Evolutionary conservation across 176 grass and related monocot genomes (phyloP), one percentile per base, ranked within the genome.

Genomic region (Leersia perrieri): DNA sequence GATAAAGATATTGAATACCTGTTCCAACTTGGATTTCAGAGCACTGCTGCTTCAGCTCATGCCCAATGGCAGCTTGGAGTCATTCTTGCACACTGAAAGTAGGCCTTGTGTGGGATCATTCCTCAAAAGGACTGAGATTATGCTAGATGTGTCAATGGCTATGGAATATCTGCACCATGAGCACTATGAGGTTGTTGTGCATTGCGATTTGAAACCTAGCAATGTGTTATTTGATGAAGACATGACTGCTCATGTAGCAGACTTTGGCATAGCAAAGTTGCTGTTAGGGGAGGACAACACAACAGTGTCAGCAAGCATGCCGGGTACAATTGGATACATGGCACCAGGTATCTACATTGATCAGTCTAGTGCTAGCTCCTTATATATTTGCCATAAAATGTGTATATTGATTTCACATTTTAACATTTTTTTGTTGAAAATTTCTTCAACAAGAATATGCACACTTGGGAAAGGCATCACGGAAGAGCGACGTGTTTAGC

Each of bases 241-340:
- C 10, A 87, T 87, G 85, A 63, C 85, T 9, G 72, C 78, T 42
- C 47, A 69, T 41, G 78, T 87, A 28, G 74, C 85, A 9, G 85
- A 87, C 55, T 87, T 87, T 60, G 85, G 85, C 5, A 81, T 87
- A 30, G 22, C 85, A 3, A 87, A 58, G 11, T 34, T 87, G 39
- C n/a, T 78, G 3, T 20, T 63, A 3, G 62, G 28, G 2, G 25
- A 67, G 13, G 60, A 66, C 38, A 63, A 8, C 26, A 31, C n/a
- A 14, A 41, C 20, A 1, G 11, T 64, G 29, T 62, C 60, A n/a
- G n/a, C n/a, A n/a, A n/a, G n/a, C n/a, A n/a, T n/a, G n/a, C n/a
- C n/a, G n/a, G n/a, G n/a, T n/a, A n/a, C n/a, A n/a, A n/a, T n/a
- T n/a, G n/a, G n/a, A n/a, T n/a, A n/a, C n/a, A n/a, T n/a, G n/a